Conservation (phyloP, 2,329 filamentous ascomycete species). For the Tolypocladium album region DNA sequence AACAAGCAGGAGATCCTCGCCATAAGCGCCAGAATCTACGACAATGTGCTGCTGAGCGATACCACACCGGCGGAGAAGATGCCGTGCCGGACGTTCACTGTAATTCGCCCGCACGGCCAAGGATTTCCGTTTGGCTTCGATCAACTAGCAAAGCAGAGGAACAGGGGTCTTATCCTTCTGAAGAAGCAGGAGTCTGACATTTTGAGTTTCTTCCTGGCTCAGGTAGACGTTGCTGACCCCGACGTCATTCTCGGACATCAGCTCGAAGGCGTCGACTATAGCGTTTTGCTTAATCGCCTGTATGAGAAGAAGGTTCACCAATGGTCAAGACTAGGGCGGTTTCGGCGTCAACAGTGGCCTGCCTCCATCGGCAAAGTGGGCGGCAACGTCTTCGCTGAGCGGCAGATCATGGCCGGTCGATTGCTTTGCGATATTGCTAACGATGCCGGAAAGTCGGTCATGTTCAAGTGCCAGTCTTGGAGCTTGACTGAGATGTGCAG, state of each 20-base stretch:
- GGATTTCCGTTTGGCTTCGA: constrained; percentile 85
- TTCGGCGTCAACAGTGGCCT: constrained; percentile 80
- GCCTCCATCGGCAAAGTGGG: constrained; percentile 75
- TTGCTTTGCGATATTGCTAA: constrained; percentile 91
- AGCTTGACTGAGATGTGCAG: constrained; percentile 96
- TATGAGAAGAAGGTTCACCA: constrained; percentile 84
- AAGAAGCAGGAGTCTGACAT: constrained; percentile 79
- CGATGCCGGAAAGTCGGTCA: constrained; percentile 91
- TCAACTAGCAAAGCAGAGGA: constrained; percentile 56
- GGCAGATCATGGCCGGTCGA: constrained; percentile 79
- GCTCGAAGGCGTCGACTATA: constrained; percentile 95
- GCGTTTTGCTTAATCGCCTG: constrained; percentile 75
- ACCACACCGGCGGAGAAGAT: constrained; percentile 83
- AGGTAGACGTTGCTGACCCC: constrained; percentile 79
- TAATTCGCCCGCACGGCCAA: constrained; percentile 70
- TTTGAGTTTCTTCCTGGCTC: constrained; percentile 77
- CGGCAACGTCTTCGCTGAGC: constrained; percentile 85
- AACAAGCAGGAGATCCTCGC: constrained; percentile 96
- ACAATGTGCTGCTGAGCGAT: constrained; percentile 77
- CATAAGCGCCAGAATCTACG: constrained; percentile 85
- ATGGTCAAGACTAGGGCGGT: constrained; percentile 85
- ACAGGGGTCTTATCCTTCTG: constrained; percentile 66
- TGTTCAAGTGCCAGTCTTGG: constrained; percentile 97
- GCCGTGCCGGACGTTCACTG: constrained; percentile 81
- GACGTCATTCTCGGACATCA: constrained; percentile 92